phyloP scores from a whole-genome alignment of 192 early-diverging fungal genomes.

The Linnemannia hyalina region DNA sequence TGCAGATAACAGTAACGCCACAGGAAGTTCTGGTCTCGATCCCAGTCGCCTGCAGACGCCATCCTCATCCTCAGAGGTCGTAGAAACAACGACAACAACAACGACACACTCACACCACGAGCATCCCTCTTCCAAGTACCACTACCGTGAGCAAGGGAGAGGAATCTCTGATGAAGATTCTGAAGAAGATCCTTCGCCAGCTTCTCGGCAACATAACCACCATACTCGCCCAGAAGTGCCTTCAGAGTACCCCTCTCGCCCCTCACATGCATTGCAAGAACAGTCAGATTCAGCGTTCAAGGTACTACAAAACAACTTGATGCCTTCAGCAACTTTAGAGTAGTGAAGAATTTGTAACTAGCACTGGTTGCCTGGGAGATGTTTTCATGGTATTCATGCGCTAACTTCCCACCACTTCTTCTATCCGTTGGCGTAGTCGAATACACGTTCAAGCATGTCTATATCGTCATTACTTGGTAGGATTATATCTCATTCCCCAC shows the following conservation, averaged over 20 bases:
- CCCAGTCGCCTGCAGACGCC: not conserved
- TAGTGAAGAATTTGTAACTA: too few species aligned
- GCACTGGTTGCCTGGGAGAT: too few species aligned
- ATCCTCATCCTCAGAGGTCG: not conserved
- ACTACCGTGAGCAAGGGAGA: slow-evolving; percentile 24
- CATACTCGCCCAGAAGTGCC: not conserved
- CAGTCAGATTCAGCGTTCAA: not conserved
- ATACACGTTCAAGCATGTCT: slow-evolving; percentile 32
- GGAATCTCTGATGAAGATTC: slow-evolving; percentile 31
- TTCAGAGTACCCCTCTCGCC: not conserved
- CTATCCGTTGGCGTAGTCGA: slow-evolving; percentile 6
- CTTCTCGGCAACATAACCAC: not conserved
- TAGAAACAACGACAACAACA: not conserved
- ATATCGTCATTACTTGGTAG: slow-evolving; percentile 54
- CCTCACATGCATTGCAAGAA: not conserved
- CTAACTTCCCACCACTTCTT: not conserved
- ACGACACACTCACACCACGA: not conserved
- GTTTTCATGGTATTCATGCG: not conserved
- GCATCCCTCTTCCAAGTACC: slow-evolving; percentile 9
- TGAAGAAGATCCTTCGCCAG: slow-evolving; percentile 5
- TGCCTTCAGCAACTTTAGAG: not conserved
- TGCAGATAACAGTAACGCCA: not conserved
- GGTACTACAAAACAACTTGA: not conserved
- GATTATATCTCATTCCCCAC: not conserved
- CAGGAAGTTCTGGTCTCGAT: not conserved